Base-by-base conservation (phyloP, 768 basidiomycete species). In the Trametopsis cervina region DNA sequence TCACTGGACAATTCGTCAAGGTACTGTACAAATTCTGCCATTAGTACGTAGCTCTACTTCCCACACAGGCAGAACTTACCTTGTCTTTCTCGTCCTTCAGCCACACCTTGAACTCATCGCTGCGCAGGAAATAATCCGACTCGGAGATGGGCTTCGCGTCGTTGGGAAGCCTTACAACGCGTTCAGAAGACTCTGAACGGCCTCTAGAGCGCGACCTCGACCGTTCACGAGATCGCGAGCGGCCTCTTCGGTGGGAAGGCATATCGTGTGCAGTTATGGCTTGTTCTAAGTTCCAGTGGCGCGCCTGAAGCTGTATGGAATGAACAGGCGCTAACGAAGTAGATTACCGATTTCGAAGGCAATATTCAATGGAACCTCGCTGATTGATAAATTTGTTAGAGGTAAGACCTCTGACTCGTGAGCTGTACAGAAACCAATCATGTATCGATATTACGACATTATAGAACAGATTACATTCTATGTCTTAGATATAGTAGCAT, bases 81-180 rank as follows among this genome's bases (percentile, higher is more conserved):
- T 78, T 81, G 43, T 67, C 69, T 56, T 79, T 76, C 59, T 77
- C 75, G 20, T 89, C 84, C 64, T 85, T 89, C 49, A 96, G 69
- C 91, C 93, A 97, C 21, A 78, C 63, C 54, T 84, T 77, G 60
- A 94, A 95, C 60, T 96, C 93, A 47, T 81, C 78, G 44, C 80
- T 87, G 66, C 89, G 93, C 58, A 85, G 73, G 66, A 92, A 96
- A 60, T 94, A 96, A 60, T 95, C 92, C 0, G 84, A 77, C 57
- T 89, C 85, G 0, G 77, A 80, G 53, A 95, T 87, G 15, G 75
- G 69, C n/a, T 72, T 65, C 23, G 77, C 75, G 35, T 75, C 73
- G 21, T 71, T 59, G 22, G 85, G 87, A 13, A 88, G 70, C 10
- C 69, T 58, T 1, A 58, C 45, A 22, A 61, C 62, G 44, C 69